Conservation (phyloP, 2,329 filamentous ascomycete species). For the Blastomyces gilchristii region DNA sequence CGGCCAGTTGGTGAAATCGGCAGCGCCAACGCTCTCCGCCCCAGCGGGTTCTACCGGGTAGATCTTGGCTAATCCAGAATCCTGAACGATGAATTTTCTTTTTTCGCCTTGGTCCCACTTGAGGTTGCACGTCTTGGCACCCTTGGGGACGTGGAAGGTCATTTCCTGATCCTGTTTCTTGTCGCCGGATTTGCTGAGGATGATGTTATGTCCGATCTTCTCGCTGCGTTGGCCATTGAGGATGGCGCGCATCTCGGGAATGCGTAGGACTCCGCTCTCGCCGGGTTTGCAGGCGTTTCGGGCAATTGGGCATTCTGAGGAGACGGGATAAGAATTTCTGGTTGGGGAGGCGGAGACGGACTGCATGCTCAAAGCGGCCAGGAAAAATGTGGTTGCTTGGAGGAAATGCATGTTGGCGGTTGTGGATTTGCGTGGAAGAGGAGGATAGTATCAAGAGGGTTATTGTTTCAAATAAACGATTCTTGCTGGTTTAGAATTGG, state of each 20-base stretch:
- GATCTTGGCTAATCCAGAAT: neutral
- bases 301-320: neutral
- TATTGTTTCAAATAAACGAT: neutral
- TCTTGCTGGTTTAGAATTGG: neutral
- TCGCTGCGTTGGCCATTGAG: neutral
- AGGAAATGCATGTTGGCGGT: neutral
- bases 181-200: neutral
- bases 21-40: neutral
- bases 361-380: neutral
- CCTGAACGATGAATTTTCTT: neutral
- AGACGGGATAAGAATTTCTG: neutral
- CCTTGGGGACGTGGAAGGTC: neutral
- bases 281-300: neutral
- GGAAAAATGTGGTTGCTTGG: neutral
- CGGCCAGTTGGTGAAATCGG: conserved; percentile 9
- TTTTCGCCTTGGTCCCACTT: neutral
- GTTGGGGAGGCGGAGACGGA: neutral
- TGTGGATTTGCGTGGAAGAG: neutral
- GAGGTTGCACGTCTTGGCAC: neutral
- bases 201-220: neutral
- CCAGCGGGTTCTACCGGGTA: neutral
- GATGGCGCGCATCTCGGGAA: neutral
- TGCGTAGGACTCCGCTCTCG: neutral
- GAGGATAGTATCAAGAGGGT: neutral
- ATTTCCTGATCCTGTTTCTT: neutral